phyloP scores from a whole-genome alignment of 805 yeast species.

The Pichia nakasei region DNA sequence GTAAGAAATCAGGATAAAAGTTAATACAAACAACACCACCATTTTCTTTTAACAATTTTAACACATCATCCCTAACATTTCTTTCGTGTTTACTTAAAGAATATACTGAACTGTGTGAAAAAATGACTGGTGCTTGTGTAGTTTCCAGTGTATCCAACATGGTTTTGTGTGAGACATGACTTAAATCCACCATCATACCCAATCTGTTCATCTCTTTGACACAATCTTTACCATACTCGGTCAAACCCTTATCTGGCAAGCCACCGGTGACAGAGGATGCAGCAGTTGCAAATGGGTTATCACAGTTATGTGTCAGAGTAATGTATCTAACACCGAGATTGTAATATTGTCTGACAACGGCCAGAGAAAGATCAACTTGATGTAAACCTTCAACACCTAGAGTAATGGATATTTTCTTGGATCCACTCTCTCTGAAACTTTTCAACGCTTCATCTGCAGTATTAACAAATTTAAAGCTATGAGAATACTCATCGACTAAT shows the following conservation, averaged over 20 bases:
- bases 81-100: slow-evolving; percentile 33
- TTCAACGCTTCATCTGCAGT: slow-evolving; percentile 34
- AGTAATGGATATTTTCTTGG: slow-evolving; percentile 34
- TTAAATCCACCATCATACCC: slow-evolving; percentile 46
- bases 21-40: slow-evolving; percentile 43
- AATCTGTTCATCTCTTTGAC: slow-evolving; percentile 42
- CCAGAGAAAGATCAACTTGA: slow-evolving; percentile 41
- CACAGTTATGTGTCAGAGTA: slow-evolving; percentile 48
- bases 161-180: slow-evolving; percentile 43
- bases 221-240: slow-evolving; percentile 33
- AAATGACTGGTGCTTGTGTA: slow-evolving; percentile 40
- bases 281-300: slow-evolving; percentile 50
- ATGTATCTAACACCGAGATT: slow-evolving; percentile 45
- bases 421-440: slow-evolving; percentile 20
- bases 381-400: slow-evolving; percentile 49
- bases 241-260: slow-evolving; percentile 35
- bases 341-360: slow-evolving; percentile 40
- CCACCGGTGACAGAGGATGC: slow-evolving; percentile 41
- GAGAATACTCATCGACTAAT: slow-evolving; percentile 33
- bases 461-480: slow-evolving; percentile 31
- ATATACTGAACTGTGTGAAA: slow-evolving; percentile 41
- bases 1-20: slow-evolving; percentile 36
- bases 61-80: slow-evolving; percentile 42
- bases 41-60: slow-evolving; percentile 30
- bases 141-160: slow-evolving; percentile 36